Evolutionary conservation across 2,329 filamentous ascomycete species (phyloP).

Genomic region (Cladosporium colombiae): DNA sequence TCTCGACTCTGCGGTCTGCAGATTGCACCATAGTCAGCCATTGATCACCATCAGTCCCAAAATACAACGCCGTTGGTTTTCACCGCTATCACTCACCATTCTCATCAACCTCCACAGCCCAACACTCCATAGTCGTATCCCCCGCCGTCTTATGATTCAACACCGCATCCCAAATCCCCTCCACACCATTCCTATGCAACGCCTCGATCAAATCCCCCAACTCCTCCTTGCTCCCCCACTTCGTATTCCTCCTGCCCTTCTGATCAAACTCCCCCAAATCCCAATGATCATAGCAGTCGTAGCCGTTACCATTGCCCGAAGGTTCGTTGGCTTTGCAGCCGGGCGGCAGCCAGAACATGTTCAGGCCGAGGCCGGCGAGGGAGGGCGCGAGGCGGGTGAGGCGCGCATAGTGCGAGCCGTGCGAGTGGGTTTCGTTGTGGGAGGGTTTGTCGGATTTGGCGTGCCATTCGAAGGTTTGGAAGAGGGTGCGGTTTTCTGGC

Average conservation of each 20-base stretch:
- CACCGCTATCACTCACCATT: constrained; percentile 21
- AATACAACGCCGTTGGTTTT: background rate
- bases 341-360: constrained; percentile 67
- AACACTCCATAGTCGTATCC: constrained; percentile 63
- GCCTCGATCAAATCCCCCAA: constrained; percentile 54
- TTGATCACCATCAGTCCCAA: background rate
- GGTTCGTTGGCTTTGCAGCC: constrained; percentile 65
- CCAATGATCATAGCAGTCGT: constrained; percentile 63
- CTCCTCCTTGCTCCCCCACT: constrained; percentile 69
- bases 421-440: constrained; percentile 43
- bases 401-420: constrained; percentile 41
- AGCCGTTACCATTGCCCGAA: constrained; percentile 63
- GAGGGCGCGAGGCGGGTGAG: constrained; percentile 31
- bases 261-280: constrained; percentile 74
- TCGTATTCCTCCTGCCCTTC: constrained; percentile 63
- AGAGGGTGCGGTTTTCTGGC: constrained; percentile 51
- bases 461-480: constrained; percentile 76
- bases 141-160: constrained; percentile 72
- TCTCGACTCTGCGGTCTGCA: constrained; percentile 56
- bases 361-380: constrained; percentile 56
- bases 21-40: background rate
- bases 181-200: constrained; percentile 57
- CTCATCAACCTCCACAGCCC: constrained; percentile 64
- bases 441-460: constrained; percentile 49
- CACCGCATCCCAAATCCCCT: constrained; percentile 69